phyloP scores from a whole-genome alignment of 495 filamentous ascomycete species.

The Pyrenopolyporus hunteri region DNA sequence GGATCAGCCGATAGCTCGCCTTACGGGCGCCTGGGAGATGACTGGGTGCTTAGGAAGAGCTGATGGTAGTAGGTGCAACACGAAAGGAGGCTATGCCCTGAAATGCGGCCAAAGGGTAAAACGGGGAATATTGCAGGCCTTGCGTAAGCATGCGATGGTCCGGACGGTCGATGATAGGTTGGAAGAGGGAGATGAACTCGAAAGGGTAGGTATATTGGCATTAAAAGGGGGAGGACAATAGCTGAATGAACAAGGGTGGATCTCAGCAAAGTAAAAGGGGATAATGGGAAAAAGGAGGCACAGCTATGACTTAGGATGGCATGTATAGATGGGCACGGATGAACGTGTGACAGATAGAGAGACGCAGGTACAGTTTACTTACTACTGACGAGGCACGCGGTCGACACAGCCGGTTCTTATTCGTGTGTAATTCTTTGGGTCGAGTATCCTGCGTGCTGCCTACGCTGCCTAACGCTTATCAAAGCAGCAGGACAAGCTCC shows the following conservation, averaged over 20 bases:
- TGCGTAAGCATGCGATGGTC: conserved; percentile 25
- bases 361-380: conserved; percentile 18
- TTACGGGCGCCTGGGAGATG: conserved; percentile 1
- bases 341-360: conserved; percentile 1
- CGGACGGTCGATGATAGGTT: conserved; percentile 13
- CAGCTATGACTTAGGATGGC: no score
- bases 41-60: conserved; percentile 24
- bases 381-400: conserved; percentile 12
- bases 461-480: not conserved
- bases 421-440: not conserved
- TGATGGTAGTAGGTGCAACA: conserved; percentile 29
- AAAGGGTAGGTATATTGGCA: conserved; percentile 30
- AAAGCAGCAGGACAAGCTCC: not conserved
- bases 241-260: conserved; percentile 20
- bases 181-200: not conserved
- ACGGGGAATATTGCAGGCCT: conserved; percentile 12
- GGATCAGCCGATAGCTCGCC: conserved; percentile 28
- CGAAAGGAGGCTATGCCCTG: conserved; percentile 31
- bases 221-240: conserved; percentile 4
- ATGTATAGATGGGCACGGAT: not conserved
- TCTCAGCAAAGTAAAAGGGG: not conserved
- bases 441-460: not conserved
- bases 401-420: conserved; percentile 2
- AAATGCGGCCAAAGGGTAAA: conserved; percentile 2
- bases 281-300: not conserved